Evolutionary conservation across 1,139 yeast species (phyloP), one percentile per base, ranked within the genome.

Genomic region (Schwanniomyces etchellsii): DNA sequence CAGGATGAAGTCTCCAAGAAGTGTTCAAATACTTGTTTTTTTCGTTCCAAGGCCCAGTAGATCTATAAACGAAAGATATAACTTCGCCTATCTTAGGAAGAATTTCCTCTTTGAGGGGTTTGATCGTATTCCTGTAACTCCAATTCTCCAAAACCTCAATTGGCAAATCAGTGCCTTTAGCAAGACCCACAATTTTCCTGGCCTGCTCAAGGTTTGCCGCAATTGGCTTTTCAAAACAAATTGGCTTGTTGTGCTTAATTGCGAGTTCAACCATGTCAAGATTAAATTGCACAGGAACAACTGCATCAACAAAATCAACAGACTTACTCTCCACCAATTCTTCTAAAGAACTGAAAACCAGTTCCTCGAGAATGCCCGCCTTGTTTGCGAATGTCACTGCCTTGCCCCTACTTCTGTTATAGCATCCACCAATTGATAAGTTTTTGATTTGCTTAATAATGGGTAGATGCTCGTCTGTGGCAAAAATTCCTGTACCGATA

Each of bases 401-500:
- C 64, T 88, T 89, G 30, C 80, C 54, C 48, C 69, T 75, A 31
- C 95, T 84, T 60, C 96, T 74, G 65, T 88, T 89, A 62, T 66
- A 84, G 35, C 86, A 83, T 13, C 88, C 84, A 28, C 44, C 44
- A 11, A 65, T 61, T 16, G 43, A 51, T 32, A 68, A 48, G 36
- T 44, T 47, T 18, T 52, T 43, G 31, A 62, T 47, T 32, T 68
- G 60, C 43, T 76, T 60, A 36, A 82, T 60, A 17, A 84, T 74
- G 26, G 96, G 96, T 42, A 85, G 69, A 52, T 89, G 96, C 32
- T 72, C 68, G 42, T 81, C 85, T 20, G 77, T 75, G 39, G 97
- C 96, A 51, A 88, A 89, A 48, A 89, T 84, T 42, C 96, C 96
- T 2, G 96, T 88, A 37, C 96, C 96, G 34, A 86, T 76, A 33